Conservation (phyloP, 2,329 filamentous ascomycete genomes). For the Neophaeococcomyces mojaviensis region DNA sequence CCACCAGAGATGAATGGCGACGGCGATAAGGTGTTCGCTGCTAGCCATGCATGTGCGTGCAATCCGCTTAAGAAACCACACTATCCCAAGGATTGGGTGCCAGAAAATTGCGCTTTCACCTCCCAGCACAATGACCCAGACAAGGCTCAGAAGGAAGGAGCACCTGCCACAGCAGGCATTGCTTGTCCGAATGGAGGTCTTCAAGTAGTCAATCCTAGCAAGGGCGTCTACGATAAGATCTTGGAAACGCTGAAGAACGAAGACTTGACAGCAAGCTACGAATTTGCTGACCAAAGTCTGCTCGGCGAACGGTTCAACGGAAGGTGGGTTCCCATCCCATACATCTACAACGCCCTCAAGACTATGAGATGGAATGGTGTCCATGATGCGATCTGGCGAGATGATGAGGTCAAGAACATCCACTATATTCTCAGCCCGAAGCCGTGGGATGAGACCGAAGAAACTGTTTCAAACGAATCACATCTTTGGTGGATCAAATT, state of each 20-base stretch:
- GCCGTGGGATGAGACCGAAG: conserved; percentile 52
- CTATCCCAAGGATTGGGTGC: conserved; percentile 63
- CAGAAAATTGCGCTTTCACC: conserved; percentile 56
- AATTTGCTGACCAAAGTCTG: conserved; percentile 54
- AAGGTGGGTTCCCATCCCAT: conserved; percentile 53
- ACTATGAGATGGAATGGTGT: conserved; percentile 45
- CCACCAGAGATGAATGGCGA: conserved; percentile 41
- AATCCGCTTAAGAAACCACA: conserved; percentile 72
- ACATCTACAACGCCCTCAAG: conserved; percentile 56
- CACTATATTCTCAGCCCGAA: conserved; percentile 57
- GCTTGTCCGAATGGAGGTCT: conserved; percentile 55
- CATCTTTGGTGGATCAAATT: conserved; percentile 53
- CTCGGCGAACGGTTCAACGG: conserved; percentile 51
- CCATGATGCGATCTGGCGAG: conserved; percentile 49
- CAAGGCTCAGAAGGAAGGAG: conserved; percentile 45
- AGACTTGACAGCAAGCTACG: conserved; percentile 39
- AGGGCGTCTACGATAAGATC: conserved; percentile 42
- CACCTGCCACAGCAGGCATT: conserved; percentile 43
- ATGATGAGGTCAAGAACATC: conserved; percentile 54
- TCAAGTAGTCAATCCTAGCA: conserved; percentile 54
- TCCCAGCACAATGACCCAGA: conserved; percentile 47
- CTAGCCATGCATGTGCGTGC: conserved; percentile 77
- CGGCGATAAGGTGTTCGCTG: conserved; percentile 66
- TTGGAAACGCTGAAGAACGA: conserved; percentile 36
- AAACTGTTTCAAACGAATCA: conserved; percentile 35